Evolutionary conservation across 139 green algal species (phyloP).

Genomic region (Ettlia oleoabundans): DNA sequence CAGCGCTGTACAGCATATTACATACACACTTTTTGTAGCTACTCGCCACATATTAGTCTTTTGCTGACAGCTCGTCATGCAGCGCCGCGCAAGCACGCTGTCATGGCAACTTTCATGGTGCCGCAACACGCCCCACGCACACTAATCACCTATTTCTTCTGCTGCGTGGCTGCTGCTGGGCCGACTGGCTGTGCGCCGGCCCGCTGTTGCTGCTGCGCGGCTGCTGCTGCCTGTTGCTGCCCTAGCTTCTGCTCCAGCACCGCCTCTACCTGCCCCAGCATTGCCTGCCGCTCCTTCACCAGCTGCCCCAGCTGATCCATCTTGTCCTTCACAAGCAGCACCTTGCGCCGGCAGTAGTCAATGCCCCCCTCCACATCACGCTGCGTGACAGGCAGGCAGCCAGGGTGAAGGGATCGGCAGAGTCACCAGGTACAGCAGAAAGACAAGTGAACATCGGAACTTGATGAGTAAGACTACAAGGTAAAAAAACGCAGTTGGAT

Average conservation of each 20-base stretch:
- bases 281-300: constrained; percentile 27
- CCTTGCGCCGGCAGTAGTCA: constrained; percentile 81
- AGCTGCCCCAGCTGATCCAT: constrained; percentile 58
- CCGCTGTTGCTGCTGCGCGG: constrained; percentile 10
- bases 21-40: too few relatives aligned
- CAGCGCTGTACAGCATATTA: too few relatives aligned
- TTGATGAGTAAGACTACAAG: too few relatives aligned
- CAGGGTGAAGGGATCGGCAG: neutral
- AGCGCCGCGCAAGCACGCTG: too few relatives aligned
- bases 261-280: constrained; percentile 5
- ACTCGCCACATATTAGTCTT: too few relatives aligned
- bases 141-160: neutral
- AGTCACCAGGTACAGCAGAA: too few relatives aligned
- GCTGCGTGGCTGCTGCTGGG: constrained; percentile 1
- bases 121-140: too few relatives aligned
- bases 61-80: too few relatives aligned
- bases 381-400: constrained; percentile 43
- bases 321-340: constrained; percentile 69
- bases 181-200: neutral
- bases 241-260: constrained; percentile 14
- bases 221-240: constrained; percentile 13
- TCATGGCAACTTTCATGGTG: too few relatives aligned
- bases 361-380: constrained; percentile 62
- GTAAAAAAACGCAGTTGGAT: too few relatives aligned
- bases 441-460: too few relatives aligned